These are phyloP conservation scores for Termitomyces sp. DNA, from an alignment of 768 basidiomycete species.

Conservation along the genomic window DNA sequence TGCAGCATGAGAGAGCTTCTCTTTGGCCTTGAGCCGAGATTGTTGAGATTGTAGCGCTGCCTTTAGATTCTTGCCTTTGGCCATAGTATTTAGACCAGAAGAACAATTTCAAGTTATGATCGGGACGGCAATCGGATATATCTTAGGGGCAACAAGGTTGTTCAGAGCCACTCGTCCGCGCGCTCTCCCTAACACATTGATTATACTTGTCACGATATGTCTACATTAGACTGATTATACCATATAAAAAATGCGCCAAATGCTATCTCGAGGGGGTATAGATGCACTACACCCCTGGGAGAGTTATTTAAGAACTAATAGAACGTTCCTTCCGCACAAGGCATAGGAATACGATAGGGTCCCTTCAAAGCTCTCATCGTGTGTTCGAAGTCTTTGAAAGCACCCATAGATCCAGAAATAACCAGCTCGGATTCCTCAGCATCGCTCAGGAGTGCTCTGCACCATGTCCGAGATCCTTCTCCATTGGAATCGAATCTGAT, in stretches of 20 bases:
- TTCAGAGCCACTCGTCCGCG: too few relatives aligned
- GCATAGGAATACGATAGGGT: background rate
- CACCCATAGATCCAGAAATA: too few relatives aligned
- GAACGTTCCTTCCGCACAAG: background rate
- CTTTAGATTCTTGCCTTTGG: constrained; percentile 59
- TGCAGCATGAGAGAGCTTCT: constrained; percentile 49
- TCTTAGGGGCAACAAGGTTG: too few relatives aligned
- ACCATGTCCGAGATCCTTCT: background rate
- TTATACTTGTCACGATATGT: too few relatives aligned
- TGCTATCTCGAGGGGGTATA: too few relatives aligned
- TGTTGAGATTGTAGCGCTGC: constrained; percentile 69
- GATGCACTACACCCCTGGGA: too few relatives aligned
- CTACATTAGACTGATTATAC: too few relatives aligned
- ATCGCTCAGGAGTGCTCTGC: background rate
- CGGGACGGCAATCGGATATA: constrained; percentile 2
- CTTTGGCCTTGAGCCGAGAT: constrained; percentile 56
- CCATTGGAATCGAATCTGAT: background rate
- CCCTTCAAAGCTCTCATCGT: background rate
- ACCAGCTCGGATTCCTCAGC: background rate
- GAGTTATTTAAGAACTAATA: background rate
- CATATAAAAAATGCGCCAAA: too few relatives aligned
- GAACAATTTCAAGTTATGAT: background rate
- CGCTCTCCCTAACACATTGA: too few relatives aligned
- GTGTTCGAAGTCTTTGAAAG: background rate
- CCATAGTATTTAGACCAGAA: constrained; percentile 30